phyloP scores from a whole-genome alignment of 306 rosid genomes.

The Lablab purpureus region DNA sequence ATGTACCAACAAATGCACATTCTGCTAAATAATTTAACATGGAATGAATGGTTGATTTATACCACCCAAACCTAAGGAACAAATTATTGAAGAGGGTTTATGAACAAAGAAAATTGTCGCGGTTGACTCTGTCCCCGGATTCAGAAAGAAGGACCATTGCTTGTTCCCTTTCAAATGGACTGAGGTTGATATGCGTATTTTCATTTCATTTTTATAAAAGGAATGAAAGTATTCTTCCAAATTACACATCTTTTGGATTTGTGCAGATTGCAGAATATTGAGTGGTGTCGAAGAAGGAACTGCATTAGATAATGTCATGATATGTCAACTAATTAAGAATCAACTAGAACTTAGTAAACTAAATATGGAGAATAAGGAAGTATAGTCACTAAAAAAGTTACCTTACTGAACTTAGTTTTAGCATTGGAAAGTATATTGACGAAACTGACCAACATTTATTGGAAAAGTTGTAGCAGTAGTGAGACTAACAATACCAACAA shows the following conservation, averaged over 20 bases:
- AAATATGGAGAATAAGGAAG: background rate
- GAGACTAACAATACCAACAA: background rate
- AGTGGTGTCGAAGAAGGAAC: too few relatives aligned
- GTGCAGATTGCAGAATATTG: too few relatives aligned
- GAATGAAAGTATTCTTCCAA: background rate
- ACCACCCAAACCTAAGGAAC: background rate
- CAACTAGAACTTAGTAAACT: background rate
- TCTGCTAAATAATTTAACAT: too few relatives aligned
- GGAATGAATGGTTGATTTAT: too few relatives aligned
- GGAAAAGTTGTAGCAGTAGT: background rate
- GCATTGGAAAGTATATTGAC: too few relatives aligned
- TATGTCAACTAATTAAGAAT: too few relatives aligned
- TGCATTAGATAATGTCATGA: too few relatives aligned
- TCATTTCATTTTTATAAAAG: background rate
- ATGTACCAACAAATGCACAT: too few relatives aligned
- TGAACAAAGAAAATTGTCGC: background rate
- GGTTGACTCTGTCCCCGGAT: background rate
- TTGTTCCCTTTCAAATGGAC: background rate
- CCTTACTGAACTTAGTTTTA: background rate
- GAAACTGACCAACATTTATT: background rate
- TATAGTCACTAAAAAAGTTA: background rate
- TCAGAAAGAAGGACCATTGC: background rate
- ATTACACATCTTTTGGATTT: background rate
- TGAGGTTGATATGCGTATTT: background rate
- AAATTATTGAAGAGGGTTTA: background rate